Evolutionary conservation across 441 rosid species (phyloP).

Genomic region (Croton setiger): DNA sequence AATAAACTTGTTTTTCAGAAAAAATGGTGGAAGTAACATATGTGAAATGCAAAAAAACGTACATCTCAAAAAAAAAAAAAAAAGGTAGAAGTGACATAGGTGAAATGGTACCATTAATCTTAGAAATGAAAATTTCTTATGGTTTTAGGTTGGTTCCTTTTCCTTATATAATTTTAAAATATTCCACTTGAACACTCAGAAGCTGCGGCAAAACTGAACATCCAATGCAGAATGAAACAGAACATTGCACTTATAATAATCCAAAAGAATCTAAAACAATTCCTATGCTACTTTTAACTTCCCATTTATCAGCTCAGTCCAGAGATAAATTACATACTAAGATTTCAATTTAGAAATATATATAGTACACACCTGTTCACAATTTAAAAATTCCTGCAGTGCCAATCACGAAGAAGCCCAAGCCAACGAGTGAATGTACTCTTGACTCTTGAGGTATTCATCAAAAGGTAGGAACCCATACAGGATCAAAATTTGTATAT

Average conservation of each 20-base stretch:
- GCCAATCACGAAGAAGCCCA: not conserved
- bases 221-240: not conserved
- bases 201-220: not conserved
- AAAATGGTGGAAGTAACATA: too few species aligned
- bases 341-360: not conserved
- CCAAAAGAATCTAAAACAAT: not conserved
- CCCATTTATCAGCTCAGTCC: not conserved
- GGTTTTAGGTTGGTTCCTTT: too few species aligned
- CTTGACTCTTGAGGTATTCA: not conserved
- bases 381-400: not conserved
- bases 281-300: not conserved
- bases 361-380: not conserved
- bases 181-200: not conserved
- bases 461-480: slow-evolving; percentile 2
- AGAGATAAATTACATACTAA: not conserved
- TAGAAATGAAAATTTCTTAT: too few species aligned
- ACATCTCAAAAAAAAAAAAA: too few species aligned
- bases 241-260: not conserved
- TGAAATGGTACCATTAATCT: too few species aligned
- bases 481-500: not conserved
- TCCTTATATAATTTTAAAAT: too few species aligned
- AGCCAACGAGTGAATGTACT: not conserved
- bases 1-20: too few species aligned
- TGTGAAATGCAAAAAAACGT: too few species aligned
- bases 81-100: too few species aligned